Base-by-base conservation (phyloP, 2,329 filamentous ascomycete genomes). In the Penicillium sp. region DNA sequence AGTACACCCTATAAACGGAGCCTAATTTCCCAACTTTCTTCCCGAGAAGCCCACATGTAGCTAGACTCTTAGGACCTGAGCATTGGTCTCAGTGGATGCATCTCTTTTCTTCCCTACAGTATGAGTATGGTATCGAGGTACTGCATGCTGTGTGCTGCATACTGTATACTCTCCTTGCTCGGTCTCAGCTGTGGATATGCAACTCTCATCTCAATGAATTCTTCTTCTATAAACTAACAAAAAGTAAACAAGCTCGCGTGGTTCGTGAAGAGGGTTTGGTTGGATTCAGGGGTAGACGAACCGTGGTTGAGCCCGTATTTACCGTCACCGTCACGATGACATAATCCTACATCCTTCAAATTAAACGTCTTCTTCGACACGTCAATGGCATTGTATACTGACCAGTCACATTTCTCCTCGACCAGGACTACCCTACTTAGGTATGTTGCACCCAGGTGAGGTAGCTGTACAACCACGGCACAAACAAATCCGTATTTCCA, bases 221-320 rank as follows among this genome's bases (percentile, higher is more conserved):
- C 32, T 22, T n/a, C 34, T 42, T n/a, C 26, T 27, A 27, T 27
- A 10, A 11, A 13, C 26, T 24, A 13, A 5, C n/a, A n/a, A 14
- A 10, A 35, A 23, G 40, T 52, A 56, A 54, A 54, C 51, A 56
- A 36, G 31, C 36, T 22, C 16, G 29, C 34, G 29, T 34, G 49
- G 48, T 50, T 52, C 41, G 45, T 44, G 42, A 3, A 42, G 8
- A 36, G 8, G 29, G 22, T 20, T 32, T 34, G 40, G 27, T 37
- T 41, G 47, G 46, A 47, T 57, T 57, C 54, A 57, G 54, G 54
- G 54, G 54, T 53, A 49, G 31, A 32, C 35, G 52, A 51, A 55
- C 54, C 54, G 42, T 49, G 54, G 50, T 48, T 34, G 23, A 14
- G 28, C 14, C 14, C 9, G 32, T 40, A 29, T 22, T 22, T 27